phyloP scores from a whole-genome alignment of 352 stramenopile species.

The Globisporangium nagaii region DNA sequence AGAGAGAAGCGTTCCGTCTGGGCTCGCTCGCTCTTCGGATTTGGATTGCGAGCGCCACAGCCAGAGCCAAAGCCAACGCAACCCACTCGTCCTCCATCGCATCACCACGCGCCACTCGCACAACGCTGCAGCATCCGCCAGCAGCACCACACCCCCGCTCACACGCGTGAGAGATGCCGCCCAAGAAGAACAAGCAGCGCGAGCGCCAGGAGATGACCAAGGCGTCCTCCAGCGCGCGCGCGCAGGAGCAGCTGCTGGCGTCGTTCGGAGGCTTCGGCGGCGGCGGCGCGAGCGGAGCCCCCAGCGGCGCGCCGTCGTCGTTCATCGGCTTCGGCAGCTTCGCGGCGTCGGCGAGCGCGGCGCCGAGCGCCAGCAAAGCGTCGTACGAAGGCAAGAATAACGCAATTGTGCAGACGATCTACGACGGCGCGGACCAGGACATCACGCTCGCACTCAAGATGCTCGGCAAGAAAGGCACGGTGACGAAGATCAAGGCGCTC shows the following conservation, averaged over 20 bases:
- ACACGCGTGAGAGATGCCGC: conserved; percentile 18
- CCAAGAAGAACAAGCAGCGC: conserved; percentile 86
- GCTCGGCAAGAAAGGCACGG: conserved; percentile 74
- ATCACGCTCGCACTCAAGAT: conserved; percentile 80
- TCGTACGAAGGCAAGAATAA: neutral
- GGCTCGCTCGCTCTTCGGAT: no score
- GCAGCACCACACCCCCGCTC: no score
- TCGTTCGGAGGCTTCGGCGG: conserved; percentile 14
- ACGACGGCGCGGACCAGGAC: conserved; percentile 74
- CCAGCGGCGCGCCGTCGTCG: conserved; percentile 13
- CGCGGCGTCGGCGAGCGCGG: conserved; percentile 18
- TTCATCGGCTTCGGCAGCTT: conserved; percentile 82
- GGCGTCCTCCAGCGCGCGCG: conserved; percentile 72
- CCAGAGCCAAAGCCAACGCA: no score
- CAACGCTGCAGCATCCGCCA: neutral
- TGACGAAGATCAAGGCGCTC: conserved; percentile 82
- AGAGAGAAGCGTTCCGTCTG: conserved; percentile 4
- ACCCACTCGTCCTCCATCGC: neutral
- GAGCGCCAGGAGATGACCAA: conserved; percentile 81
- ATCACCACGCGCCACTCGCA: neutral
- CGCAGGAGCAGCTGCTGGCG: conserved; percentile 53
- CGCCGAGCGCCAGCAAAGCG: conserved; percentile 5
- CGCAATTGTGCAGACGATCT: conserved; percentile 43
- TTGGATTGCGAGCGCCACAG: no score
- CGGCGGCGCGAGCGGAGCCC: conserved; percentile 7